A percentile compares a stretch with the other conserved stretches of the same genome.
Evolutionary conservation across 2,329 filamentous ascomycete genomes (phyloP).

Genomic region (Aspergillus pseudoterreus): DNA sequence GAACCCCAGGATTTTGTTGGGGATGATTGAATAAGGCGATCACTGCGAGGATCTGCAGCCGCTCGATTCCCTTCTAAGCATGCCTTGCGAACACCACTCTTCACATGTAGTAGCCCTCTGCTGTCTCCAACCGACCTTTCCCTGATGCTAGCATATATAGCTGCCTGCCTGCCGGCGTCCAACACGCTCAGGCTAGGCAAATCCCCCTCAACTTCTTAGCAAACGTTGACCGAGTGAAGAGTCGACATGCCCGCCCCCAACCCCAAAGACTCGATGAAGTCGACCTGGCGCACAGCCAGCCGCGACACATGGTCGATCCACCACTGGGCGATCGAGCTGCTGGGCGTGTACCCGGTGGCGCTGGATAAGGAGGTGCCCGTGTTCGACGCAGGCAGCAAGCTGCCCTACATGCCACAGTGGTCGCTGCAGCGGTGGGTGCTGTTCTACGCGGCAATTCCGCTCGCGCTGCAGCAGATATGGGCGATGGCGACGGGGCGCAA

Average conservation of each 20-base stretch:
- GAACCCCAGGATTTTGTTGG: not conserved
- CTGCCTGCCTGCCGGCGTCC: not conserved
- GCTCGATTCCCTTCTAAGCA: not conserved
- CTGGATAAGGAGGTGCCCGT: constrained; percentile 19
- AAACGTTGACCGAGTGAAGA: not conserved
- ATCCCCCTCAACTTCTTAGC: not conserved
- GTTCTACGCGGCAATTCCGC: constrained; percentile 2
- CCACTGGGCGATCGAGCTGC: constrained; percentile 22
- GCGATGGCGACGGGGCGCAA: constrained; percentile 2
- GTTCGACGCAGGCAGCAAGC: not conserved
- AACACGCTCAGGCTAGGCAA: not conserved
- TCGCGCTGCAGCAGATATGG: constrained; percentile 7
- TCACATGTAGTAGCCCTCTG: not conserved
- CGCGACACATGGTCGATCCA: constrained; percentile 21
- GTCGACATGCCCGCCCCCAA: constrained; percentile 9
- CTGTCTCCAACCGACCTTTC: not conserved
- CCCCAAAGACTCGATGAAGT: constrained; percentile 30
- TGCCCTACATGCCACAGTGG: constrained; percentile 10
- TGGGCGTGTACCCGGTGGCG: constrained; percentile 22
- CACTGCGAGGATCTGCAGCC: not conserved
- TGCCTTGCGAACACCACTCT: not conserved
- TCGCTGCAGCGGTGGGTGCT: constrained; percentile 5
- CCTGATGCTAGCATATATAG: not conserved
- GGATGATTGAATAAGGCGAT: not conserved
- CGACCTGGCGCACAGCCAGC: constrained; percentile 25